phyloP scores from a whole-genome alignment of 192 early-diverging fungal species.

The Umbelopsis ramanniana region DNA sequence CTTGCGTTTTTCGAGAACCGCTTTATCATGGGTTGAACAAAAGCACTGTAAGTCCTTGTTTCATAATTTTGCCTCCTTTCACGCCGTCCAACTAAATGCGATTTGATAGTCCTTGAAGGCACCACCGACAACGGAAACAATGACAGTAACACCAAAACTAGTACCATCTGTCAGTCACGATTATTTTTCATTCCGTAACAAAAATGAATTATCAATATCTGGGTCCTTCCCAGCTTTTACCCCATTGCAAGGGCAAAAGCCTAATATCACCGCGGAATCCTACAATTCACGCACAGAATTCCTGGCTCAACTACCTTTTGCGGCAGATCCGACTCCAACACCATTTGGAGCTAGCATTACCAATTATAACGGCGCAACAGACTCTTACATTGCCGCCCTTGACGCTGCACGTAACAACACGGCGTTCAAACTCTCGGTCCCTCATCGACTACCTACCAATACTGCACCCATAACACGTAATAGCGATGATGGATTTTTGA shows the following conservation, averaged over 20 bases:
- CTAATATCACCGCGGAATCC: background rate
- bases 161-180: background rate
- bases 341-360: constrained; percentile 6
- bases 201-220: background rate
- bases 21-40: background rate
- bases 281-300: constrained; percentile 10
- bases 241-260: background rate
- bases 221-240: background rate
- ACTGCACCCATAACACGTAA: constrained; percentile 31
- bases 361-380: constrained; percentile 4
- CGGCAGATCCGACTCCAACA: constrained; percentile 12
- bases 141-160: background rate
- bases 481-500: constrained; percentile 10
- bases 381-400: background rate
- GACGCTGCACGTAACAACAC: background rate
- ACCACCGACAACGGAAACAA: background rate
- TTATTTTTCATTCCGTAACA: constrained; percentile 4
- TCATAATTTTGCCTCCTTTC: no score
- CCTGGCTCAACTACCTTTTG: constrained; percentile 13
- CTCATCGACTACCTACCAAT: constrained; percentile 31
- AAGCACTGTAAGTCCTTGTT: background rate
- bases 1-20: constrained; percentile 62
- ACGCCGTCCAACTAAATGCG: background rate
- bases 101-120: background rate
- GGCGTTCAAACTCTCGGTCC: background rate